A percentile compares a stretch with the other conserved stretches of the same genome.
Evolutionary conservation across 2,329 filamentous ascomycete genomes (phyloP).

Genomic region (Gaeumannomyces tritici): DNA sequence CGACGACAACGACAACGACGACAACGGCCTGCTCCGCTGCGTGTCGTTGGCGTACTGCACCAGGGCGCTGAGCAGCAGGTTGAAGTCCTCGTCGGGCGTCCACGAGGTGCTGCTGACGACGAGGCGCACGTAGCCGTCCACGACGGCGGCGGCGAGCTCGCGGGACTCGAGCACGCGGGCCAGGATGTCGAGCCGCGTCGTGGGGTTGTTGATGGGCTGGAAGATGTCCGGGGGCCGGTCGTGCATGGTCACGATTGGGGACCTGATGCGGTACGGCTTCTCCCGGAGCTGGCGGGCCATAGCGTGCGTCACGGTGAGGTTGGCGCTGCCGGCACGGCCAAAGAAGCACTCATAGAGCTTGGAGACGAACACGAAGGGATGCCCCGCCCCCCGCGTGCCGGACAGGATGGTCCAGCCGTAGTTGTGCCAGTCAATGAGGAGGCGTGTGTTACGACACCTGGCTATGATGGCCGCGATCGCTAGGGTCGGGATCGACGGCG

Average conservation of each 20-base stretch:
- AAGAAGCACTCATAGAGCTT: slow-evolving; percentile 68
- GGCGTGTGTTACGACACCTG: slow-evolving; percentile 65
- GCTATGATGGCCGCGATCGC: slow-evolving; percentile 64
- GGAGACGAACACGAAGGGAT: slow-evolving; percentile 71
- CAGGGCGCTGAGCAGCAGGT: slow-evolving; percentile 73
- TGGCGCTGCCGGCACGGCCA: slow-evolving; percentile 57
- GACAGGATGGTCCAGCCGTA: slow-evolving; percentile 92
- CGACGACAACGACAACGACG: too few species aligned
- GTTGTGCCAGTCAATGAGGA: slow-evolving; percentile 98
- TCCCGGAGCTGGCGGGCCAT: slow-evolving; percentile 67
- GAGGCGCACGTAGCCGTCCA: slow-evolving; percentile 51
- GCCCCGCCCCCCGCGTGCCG: slow-evolving; percentile 42
- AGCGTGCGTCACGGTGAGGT: slow-evolving; percentile 82
- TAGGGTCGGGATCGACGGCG: slow-evolving; percentile 87
- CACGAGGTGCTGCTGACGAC: slow-evolving; percentile 92
- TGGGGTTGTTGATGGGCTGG: slow-evolving; percentile 48
- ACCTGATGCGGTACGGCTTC: slow-evolving; percentile 53
- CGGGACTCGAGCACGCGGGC: slow-evolving; percentile 54
- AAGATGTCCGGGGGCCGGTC: slow-evolving; percentile 82
- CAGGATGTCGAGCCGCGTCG: slow-evolving; percentile 51
- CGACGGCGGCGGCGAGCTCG: slow-evolving; percentile 47
- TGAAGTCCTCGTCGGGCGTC: slow-evolving; percentile 96
- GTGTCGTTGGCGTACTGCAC: slow-evolving; percentile 55
- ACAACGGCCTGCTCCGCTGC: slow-evolving; percentile 24
- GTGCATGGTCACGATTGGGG: slow-evolving; percentile 64